Evolutionary conservation across 2,329 filamentous ascomycete genomes (phyloP).

Genomic region (Fusarium foetens): DNA sequence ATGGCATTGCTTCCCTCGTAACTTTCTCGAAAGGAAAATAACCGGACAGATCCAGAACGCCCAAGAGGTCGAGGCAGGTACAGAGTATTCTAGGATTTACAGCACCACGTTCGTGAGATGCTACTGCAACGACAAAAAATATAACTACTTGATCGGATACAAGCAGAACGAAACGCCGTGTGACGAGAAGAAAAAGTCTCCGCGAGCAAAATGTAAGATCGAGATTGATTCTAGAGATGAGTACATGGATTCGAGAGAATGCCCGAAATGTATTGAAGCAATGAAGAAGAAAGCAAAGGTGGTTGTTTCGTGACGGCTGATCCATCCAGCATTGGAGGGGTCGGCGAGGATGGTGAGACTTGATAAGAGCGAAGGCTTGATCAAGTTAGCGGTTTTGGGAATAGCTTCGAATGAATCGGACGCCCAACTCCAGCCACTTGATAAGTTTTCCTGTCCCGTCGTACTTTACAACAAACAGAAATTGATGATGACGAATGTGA

Average conservation of each 20-base stretch:
- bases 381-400: neutral
- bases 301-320: accelerated
- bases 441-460: accelerated
- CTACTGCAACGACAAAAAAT: neutral
- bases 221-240: neutral
- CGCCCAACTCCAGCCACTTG: neutral
- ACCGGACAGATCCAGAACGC: too few species aligned
- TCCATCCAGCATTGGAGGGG: accelerated
- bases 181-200: neutral
- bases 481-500: accelerated
- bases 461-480: accelerated
- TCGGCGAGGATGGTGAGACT: neutral
- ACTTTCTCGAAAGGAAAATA: neutral
- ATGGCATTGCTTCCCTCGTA: accelerated
- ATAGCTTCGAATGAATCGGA: too few species aligned
- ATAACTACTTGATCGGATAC: neutral
- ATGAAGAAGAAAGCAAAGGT: neutral
- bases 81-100: too few species aligned
- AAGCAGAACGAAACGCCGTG: neutral
- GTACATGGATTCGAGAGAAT: neutral
- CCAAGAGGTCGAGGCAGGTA: too few species aligned
- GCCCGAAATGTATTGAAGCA: neutral
- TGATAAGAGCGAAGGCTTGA: neutral
- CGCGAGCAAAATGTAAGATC: neutral
- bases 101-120: neutral